These are phyloP conservation scores for Casuarina glauca DNA, from an alignment of 306 rosid species.

Conservation along the genomic window DNA sequence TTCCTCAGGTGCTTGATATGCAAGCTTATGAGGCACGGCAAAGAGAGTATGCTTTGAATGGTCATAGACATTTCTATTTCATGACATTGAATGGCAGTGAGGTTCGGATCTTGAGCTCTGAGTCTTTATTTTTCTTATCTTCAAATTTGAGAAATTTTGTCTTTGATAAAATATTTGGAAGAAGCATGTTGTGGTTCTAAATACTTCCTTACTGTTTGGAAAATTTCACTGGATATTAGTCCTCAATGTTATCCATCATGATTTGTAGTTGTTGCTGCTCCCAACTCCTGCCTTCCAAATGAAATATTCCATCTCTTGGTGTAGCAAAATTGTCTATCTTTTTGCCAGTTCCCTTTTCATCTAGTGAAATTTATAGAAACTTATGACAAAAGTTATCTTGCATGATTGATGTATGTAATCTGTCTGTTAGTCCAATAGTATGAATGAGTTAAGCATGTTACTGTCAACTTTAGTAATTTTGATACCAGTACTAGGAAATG, in stretches of 20 bases:
- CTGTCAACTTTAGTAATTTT: background rate
- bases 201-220: background rate
- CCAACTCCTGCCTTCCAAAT: background rate
- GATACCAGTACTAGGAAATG: background rate
- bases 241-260: background rate
- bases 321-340: background rate
- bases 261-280: conserved; percentile 1
- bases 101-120: conserved; percentile 46
- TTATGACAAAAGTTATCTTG: background rate
- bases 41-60: conserved; percentile 87
- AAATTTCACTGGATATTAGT: background rate
- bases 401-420: background rate
- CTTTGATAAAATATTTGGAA: background rate
- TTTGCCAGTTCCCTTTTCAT: background rate
- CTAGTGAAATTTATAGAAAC: background rate
- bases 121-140: conserved; percentile 1
- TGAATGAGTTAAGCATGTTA: background rate
- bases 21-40: conserved; percentile 86
- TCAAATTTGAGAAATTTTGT: conserved; percentile 1
- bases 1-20: conserved; percentile 84
- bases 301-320: background rate
- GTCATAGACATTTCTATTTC: conserved; percentile 98
- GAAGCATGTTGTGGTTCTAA: conserved; percentile 9
- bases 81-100: conserved; percentile 96
- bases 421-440: background rate